Base-by-base conservation (phyloP, 768 basidiomycete genomes). In the Grammothele lineata region DNA sequence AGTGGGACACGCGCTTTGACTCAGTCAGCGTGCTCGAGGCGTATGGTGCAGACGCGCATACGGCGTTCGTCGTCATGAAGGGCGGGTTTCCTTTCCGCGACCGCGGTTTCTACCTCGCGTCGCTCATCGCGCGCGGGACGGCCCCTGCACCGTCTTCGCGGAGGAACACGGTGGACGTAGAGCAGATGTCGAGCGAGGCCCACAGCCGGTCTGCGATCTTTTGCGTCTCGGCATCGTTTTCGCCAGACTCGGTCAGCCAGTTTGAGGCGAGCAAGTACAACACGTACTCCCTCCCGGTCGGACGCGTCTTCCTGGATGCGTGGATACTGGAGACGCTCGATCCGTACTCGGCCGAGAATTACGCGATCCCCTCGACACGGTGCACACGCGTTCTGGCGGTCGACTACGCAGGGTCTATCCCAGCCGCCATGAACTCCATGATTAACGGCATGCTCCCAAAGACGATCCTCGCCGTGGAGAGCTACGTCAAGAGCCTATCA, bases 311-410 rank as follows among this genome's bases (percentile, higher is more conserved):
- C 54, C 69, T 99, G 5, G 93, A 97, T 58, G 95, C 88, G 2
- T 99, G 96, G 96, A 82, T 95, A 25, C 67, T 96, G 57, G 93
- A 99, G 70, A 97, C 95, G 3, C 77, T 98, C 38, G 95, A 98
- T 60, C 93, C 94, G 0, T 97, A 97, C 56, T 87, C 91, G 19
- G 85, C 84, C 50, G 92, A 95, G 66, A 92, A 91, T 54, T 95
- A 92, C 60, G 79, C 91, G 11, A 95, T 98, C 37, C 96, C 94
- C 1, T 96, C 92, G 3, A 91, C 93, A 32, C 69, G 87, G 38
- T 94, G 91, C 63, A 92, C 87, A 36, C 75, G 89, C 47, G 71
- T 95, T 33, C 80, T 88, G 3, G 86, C 89, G 1, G 76, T 93
- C 48, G 94, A 97, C 64, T 92, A 85, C 59, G 83, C 84, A 8